Evolutionary conservation across 257 asterid species (phyloP).

Genomic region (Gynochthodes officinalis): DNA sequence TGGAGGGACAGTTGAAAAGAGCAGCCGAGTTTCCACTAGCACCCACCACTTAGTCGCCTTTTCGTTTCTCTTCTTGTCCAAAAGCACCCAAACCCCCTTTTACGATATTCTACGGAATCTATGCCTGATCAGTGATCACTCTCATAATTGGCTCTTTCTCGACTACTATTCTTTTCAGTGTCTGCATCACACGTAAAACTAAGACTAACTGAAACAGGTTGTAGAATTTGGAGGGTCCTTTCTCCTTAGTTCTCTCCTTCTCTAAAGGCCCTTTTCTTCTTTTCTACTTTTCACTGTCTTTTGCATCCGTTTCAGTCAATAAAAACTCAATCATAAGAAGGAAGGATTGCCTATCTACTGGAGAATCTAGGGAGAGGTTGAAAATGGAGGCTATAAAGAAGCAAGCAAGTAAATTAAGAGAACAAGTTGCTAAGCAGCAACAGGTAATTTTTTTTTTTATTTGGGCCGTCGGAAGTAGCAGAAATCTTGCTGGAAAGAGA

Average conservation of each 20-base stretch:
- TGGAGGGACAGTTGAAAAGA: too few species aligned
- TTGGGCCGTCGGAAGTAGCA: not conserved
- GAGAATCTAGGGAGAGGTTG: not conserved
- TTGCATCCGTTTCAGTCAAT: too few species aligned
- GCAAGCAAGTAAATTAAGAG: slow-evolving; percentile 87
- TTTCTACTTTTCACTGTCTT: not conserved
- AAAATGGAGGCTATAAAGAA: slow-evolving; percentile 89
- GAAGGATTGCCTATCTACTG: not conserved
- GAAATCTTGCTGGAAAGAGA: not conserved
- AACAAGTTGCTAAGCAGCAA: slow-evolving; percentile 94
- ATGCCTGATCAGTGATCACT: too few species aligned
- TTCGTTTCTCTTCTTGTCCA: too few species aligned
- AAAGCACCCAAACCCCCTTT: too few species aligned
- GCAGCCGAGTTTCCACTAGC: too few species aligned
- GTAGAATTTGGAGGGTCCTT: not conserved
- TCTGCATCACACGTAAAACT: not conserved
- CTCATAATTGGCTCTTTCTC: too few species aligned
- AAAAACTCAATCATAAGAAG: not conserved
- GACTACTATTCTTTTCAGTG: too few species aligned
- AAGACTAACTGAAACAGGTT: not conserved
- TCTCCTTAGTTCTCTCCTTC: not conserved
- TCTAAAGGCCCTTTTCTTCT: not conserved
- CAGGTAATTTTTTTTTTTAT: slow-evolving; percentile 49
- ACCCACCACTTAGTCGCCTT: too few species aligned
- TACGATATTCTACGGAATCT: too few species aligned